These are phyloP conservation scores for Urochloa ruziziensis DNA, from an alignment of 176 grass and related monocot species.

Conservation along the genomic window DNA sequence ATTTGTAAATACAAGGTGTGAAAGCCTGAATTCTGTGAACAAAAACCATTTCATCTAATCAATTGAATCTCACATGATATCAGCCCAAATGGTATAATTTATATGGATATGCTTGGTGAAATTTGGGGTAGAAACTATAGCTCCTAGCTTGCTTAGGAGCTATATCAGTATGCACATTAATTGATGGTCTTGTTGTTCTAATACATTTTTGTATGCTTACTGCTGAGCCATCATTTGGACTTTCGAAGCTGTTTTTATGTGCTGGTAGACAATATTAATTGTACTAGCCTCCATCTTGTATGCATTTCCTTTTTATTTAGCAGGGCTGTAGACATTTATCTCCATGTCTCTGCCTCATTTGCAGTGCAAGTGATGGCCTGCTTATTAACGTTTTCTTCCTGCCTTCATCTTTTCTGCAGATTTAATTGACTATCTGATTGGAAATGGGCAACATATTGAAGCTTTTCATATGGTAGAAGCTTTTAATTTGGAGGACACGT, in stretches of 20 bases:
- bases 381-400: conserved; percentile 16
- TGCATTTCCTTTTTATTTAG: background rate
- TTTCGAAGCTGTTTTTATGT: background rate
- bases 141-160: background rate
- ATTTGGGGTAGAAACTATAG: background rate
- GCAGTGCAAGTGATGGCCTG: background rate
- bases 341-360: background rate
- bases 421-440: conserved; percentile 53
- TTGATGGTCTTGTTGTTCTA: background rate
- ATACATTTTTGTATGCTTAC: background rate
- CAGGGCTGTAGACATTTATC: background rate
- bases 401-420: conserved; percentile 37
- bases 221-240: conserved; percentile 3
- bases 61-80: background rate
- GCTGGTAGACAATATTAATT: background rate
- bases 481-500: conserved; percentile 25
- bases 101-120: background rate
- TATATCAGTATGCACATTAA: background rate
- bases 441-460: conserved; percentile 33
- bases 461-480: conserved; percentile 20
- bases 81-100: background rate
- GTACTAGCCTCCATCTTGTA: background rate
- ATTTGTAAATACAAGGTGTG: background rate
- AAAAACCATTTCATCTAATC: background rate
- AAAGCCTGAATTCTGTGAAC: background rate